Evolutionary conservation across 2,329 filamentous ascomycete genomes (phyloP).

Genomic region (Calonectria pseudoturangicola): DNA sequence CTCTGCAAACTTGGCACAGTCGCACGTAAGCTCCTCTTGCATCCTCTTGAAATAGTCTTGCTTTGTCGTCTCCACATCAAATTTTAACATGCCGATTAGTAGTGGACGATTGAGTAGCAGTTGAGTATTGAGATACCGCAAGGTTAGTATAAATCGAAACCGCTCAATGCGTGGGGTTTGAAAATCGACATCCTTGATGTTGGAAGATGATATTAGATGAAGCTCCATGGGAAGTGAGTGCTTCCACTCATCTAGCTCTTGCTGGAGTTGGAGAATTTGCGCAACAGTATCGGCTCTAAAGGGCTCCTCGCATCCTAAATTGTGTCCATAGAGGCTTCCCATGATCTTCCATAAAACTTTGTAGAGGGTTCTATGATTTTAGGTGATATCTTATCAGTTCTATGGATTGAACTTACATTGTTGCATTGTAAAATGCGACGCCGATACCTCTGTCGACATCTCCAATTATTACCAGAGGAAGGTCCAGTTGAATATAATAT

Average conservation of each 20-base stretch:
- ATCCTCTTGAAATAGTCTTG: conserved; percentile 17
- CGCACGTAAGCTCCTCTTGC: conserved; percentile 34
- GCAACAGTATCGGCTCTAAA: conserved; percentile 27
- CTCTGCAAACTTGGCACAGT: conserved; percentile 30
- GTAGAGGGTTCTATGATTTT: conserved; percentile 31
- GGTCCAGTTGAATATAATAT: conserved; percentile 38
- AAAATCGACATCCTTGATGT: conserved; percentile 33
- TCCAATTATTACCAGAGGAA: background rate
- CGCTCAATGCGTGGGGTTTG: conserved; percentile 46
- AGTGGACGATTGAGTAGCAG: conserved; percentile 56
- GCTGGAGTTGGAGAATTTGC: conserved; percentile 38
- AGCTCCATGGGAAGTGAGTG: background rate
- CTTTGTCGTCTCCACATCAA: background rate
- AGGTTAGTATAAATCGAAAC: conserved; percentile 63
- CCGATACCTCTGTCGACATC: conserved; percentile 8
- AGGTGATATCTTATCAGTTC: rapidly evolving
- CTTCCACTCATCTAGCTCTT: conserved; percentile 42
- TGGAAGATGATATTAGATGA: background rate
- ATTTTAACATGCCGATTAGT: conserved; percentile 4
- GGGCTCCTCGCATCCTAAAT: conserved; percentile 37
- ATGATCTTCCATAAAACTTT: conserved; percentile 41
- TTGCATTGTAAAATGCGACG: conserved; percentile 39
- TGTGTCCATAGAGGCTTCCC: conserved; percentile 37
- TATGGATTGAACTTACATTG: conserved; percentile 5
- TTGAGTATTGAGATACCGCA: conserved; percentile 58